Base-by-base conservation (phyloP, 192 early-diverging fungal species). In the Coemansia sp. region DNA sequence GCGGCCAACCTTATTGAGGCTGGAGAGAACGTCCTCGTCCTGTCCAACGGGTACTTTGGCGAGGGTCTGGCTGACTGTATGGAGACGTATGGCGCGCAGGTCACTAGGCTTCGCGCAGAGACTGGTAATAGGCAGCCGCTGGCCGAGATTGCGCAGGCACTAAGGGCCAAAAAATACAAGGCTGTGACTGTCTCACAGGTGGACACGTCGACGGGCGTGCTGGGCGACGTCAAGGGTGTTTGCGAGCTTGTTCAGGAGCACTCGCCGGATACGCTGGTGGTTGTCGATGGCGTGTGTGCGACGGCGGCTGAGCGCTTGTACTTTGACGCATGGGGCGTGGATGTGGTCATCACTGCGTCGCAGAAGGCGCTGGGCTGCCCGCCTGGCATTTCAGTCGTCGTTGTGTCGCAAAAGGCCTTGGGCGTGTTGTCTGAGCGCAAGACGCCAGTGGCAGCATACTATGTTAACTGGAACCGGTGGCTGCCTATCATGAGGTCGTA, bases 281-380 rank as follows among this genome's bases (percentile, higher is more conserved):
- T 93, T 11, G 87, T 99, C 42, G 97, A 99, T 70, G 97, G 93
- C 69, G 97, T 99, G 33, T 99, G 97, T 76, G 94, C 95, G 14
- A 94, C 94, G 42, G 97, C 92, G 37, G 93, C 91, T 17, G 97
- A 99, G 84, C 91, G 92, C 47, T 91, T 99, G 83, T 85, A 89
- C 72, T 90, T 96, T 80, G 95, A 97, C 77, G 90, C 89, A 50
- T 97, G 95, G 95, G 90, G 87, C 44, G 78, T 98, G 58, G 97
- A 98, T 74, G 88, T 97, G 10, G 89, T 95, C 17, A 86, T 97
- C 62, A 97, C 95, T 2, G 97, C 94, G 40, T 92, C 90, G 63
- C 97, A 99, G 78, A 99, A 99, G 86, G 97, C 94, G 7, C 77
- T 99, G 19, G 97, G 97, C 71, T 89, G 89, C 63, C 97, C 97